Evolutionary conservation across 164 flowering plant species (phyloP), one percentile per base, ranked within the genome.

Genomic region (Liquidambar formosana): DNA sequence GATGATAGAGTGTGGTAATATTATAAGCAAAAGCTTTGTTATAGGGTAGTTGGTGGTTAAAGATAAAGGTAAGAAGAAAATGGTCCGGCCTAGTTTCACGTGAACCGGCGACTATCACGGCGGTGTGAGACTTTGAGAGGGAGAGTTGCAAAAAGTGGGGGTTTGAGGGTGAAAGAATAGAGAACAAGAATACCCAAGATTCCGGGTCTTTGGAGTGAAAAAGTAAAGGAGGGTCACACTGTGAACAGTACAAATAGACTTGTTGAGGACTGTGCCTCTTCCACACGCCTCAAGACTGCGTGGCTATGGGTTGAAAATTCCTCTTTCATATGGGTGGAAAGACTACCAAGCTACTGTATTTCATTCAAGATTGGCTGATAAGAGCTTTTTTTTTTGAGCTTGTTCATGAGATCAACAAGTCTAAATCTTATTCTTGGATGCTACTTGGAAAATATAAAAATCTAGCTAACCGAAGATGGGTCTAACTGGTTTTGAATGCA

Each of bases 31-130:
- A 14, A 57, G 60, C 33, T 51, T 13, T 8, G 45, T 33, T 59
- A 8, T 16, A 59, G 46, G 63, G 45, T 26, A 28, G 63, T 15
- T 59, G 63, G 67, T 25, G 27, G 70, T 67, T 49, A 48, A 47
- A 69, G 56, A 27, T 21, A 63, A 69, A 72, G 65, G 43, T 61
- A 41, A 21, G 66, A 63, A 62, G 56, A 66, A 64, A 63, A 53
- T 56, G 65, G 75, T 57, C 65, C 64, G 75, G 72, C 78, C 61
- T 76, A 62, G 81, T 61, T 59, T 79, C 83, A 74, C 70, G 82
- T 77, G 81, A 74, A 72, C 66, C 75, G 78, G 80, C 84, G 85
- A 78, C 58, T 69, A 81, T 83, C 85, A 79, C 89, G 86, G 76
- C 67, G 22, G 47, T 66, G n/a, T 57, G 11, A 49, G 71, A 64